Conservation (phyloP, 345 rosid species). For the Salix exigua region DNA sequence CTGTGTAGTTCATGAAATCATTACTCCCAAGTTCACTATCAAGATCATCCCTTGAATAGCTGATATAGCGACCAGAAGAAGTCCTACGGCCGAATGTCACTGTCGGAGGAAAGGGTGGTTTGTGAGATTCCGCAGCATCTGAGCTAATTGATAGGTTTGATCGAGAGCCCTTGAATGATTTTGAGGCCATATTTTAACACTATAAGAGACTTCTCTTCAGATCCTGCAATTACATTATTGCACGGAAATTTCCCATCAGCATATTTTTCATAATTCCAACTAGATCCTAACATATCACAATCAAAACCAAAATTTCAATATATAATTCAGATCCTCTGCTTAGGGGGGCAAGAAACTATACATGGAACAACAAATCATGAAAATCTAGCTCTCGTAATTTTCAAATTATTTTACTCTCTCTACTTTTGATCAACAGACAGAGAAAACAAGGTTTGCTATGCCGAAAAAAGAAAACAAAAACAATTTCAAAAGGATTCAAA, state of each 20-base stretch:
- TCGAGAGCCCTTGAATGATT: conserved; percentile 49
- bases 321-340: neutral
- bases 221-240: conserved; percentile 37
- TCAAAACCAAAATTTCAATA: neutral
- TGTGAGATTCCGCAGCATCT: conserved; percentile 54
- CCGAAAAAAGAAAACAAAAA: neutral
- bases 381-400: neutral
- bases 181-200: conserved; percentile 56
- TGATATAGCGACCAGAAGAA: conserved; percentile 78
- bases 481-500: neutral
- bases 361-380: neutral
- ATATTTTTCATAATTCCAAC: neutral
- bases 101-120: conserved; percentile 57
- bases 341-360: neutral
- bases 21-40: conserved; percentile 77
- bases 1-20: conserved; percentile 80
- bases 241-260: conserved; percentile 7
- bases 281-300: neutral
- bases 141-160: conserved; percentile 60
- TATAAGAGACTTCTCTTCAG: conserved; percentile 16
- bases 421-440: neutral
- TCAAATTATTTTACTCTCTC: too few species aligned
- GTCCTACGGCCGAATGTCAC: conserved; percentile 80
- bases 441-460: neutral
- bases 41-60: conserved; percentile 89